phyloP scores from a whole-genome alignment of 192 early-diverging fungal genomes.

The Phycomyces blakesleeanus region DNA sequence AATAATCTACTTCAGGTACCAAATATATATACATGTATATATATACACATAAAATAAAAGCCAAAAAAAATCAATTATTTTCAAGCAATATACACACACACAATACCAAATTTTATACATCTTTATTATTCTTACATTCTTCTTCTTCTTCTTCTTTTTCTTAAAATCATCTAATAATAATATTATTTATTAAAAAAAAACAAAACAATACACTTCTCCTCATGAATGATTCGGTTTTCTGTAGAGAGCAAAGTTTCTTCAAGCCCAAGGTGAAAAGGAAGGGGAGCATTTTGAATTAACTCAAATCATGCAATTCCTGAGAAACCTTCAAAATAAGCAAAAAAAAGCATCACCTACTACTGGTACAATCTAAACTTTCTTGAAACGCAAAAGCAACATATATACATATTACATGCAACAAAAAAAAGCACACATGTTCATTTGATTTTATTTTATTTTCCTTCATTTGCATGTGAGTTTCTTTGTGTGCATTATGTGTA shows the following conservation, averaged over 20 bases:
- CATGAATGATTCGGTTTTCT: background rate
- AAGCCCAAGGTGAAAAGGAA: conserved; percentile 71
- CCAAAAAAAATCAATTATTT: background rate
- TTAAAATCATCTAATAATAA: no score
- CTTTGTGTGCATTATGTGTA: background rate
- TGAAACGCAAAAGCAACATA: background rate
- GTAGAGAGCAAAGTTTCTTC: conserved; percentile 46
- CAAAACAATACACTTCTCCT: no score
- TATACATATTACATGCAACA: background rate
- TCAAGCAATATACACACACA: no score
- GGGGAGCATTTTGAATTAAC: conserved; percentile 73
- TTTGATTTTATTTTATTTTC: no score
- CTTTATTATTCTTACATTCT: no score
- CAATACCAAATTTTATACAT: no score
- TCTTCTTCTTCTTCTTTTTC: no score
- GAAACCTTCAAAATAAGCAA: conserved; percentile 36
- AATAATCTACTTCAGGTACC: conserved; percentile 18
- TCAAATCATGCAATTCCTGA: conserved; percentile 57
- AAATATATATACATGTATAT: background rate
- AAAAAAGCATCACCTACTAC: conserved; percentile 9
- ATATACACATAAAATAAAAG: background rate
- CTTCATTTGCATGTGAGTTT: no score
- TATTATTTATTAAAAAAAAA: no score
- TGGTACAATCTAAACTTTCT: background rate
- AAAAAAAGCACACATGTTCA: no score